Conservation (phyloP, 129 eudicot species). For the Lonicera japonica region DNA sequence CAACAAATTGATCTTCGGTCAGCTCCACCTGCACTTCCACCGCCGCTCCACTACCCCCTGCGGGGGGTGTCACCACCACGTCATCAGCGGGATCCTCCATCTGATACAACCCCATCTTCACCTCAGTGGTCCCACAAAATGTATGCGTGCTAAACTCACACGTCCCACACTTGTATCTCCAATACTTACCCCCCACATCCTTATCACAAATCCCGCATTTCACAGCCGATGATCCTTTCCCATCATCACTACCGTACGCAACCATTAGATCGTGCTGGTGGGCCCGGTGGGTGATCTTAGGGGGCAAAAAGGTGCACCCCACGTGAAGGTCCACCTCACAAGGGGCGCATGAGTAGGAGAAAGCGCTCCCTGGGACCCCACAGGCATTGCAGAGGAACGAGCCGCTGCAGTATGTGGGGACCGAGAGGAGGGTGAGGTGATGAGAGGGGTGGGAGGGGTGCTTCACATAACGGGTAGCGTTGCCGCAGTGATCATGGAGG, state of each 20-base stretch:
- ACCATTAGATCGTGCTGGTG: constrained; percentile 49
- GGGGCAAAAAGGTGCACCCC: constrained; percentile 57
- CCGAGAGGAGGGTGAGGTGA: constrained; percentile 59
- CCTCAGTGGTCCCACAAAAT: constrained; percentile 56
- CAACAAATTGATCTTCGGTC: constrained; percentile 26
- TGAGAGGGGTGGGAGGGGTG: constrained; percentile 55
- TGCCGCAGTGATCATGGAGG: constrained; percentile 70
- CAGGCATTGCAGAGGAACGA: constrained; percentile 60
- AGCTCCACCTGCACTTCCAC: constrained; percentile 29
- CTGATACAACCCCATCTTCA: constrained; percentile 46
- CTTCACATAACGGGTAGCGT: constrained; percentile 46
- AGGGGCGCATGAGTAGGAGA: constrained; percentile 48
- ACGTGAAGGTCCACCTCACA: constrained; percentile 69
- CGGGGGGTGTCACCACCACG: not conserved
- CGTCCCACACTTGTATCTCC: constrained; percentile 38
- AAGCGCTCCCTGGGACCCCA: constrained; percentile 37
- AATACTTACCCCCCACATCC: constrained; percentile 28
- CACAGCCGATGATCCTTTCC: constrained; percentile 12
- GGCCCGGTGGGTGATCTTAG: constrained; percentile 30
- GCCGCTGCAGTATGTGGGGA: constrained; percentile 56
- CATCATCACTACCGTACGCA: constrained; percentile 6
- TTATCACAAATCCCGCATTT: constrained; percentile 40
- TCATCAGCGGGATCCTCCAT: constrained; percentile 26
- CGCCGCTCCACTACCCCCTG: not conserved
- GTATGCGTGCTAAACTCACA: constrained; percentile 60